Evolutionary conservation across 352 stramenopile genomes (phyloP), one percentile per base, ranked within the genome.

Genomic region (Globisporangium rhizosaccharum): DNA sequence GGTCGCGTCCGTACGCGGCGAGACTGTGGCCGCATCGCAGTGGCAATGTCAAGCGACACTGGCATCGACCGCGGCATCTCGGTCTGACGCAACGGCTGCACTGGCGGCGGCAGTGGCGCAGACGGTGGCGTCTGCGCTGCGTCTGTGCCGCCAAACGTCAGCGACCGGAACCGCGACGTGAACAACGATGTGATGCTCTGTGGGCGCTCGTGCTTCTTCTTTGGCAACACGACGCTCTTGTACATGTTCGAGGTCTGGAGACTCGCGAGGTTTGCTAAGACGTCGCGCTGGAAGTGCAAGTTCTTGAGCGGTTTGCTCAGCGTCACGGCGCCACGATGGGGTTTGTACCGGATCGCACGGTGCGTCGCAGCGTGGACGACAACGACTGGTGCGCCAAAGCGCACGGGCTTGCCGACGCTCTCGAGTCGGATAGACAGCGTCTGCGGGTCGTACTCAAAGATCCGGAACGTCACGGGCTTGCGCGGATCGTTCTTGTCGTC

Each of bases 241-340:
- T 54, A 67, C 51, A 80, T 62, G 0, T 60, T 61, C 55, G 73
- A 76, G 25, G 72, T 72, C 28, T 89, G 71, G 23, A 87, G 72
- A 11, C 67, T 72, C n/a, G 69, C 68, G 0, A 88, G 57, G 61
- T 68, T 76, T 6, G 76, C 62, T 7, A 70, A 67, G 20, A 91
- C 75, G 45, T 87, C 75, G 8, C 66, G 64, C 45, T 81, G 68
- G 59, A 91, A 89, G 28, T 81, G 67, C 67, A 83, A 67, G 55
- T 86, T 87, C n/a, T 76, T 79, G 8, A 76, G 79, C 45, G 82
- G 82, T 20, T 83, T 82, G 41, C 63, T 80, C 53, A 91, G 80
- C 41, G 79, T 89, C 46, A 91, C 77, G 3, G 79, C 79, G 33
- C 77, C 75, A 52, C 71, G 68, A 44, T 87, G 81, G 1, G 64